Conservation (phyloP, 805 yeast genomes). For the Candida broadrunensis region DNA sequence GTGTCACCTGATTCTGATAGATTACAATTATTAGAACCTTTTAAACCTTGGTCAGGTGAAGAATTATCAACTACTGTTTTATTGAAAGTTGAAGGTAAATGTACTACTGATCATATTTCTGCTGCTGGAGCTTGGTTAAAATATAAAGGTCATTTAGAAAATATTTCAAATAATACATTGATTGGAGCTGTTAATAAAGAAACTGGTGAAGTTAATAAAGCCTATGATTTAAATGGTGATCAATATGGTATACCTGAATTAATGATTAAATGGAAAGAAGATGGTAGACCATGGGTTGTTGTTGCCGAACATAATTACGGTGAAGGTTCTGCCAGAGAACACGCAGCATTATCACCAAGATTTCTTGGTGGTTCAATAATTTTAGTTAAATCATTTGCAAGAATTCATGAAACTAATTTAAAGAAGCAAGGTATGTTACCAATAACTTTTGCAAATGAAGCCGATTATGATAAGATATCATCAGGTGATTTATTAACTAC, state of each 20-base stretch:
- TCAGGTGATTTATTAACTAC: slow-evolving; percentile 81
- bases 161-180: slow-evolving; percentile 90
- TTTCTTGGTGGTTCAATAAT: slow-evolving; percentile 89
- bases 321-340: slow-evolving; percentile 99
- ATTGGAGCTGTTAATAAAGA: slow-evolving; percentile 97
- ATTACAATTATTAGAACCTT: slow-evolving; percentile 87
- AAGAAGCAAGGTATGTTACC: slow-evolving; percentile 99
- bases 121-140: slow-evolving; percentile 99
- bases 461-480: slow-evolving; percentile 78
- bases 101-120: slow-evolving; percentile 97
- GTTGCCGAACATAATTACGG: slow-evolving; percentile 98
- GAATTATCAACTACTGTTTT: slow-evolving; percentile 76
- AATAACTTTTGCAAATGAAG: slow-evolving; percentile 83
- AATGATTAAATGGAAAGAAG: slow-evolving; percentile 93
- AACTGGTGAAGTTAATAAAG: slow-evolving; percentile 92
- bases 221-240: slow-evolving; percentile 80
- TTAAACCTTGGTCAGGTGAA: slow-evolving; percentile 79
- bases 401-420: slow-evolving; percentile 97
- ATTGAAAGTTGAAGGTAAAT: slow-evolving; percentile 93
- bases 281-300: slow-evolving; percentile 84
- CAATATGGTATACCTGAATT: slow-evolving; percentile 86
- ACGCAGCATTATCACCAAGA: slow-evolving; percentile 94
- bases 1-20: slow-evolving; percentile 92
- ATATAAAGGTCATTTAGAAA: slow-evolving; percentile 96
- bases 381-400: slow-evolving; percentile 91